Conservation (phyloP, 148 eudicot genomes). For the Limonium bicolor region DNA sequence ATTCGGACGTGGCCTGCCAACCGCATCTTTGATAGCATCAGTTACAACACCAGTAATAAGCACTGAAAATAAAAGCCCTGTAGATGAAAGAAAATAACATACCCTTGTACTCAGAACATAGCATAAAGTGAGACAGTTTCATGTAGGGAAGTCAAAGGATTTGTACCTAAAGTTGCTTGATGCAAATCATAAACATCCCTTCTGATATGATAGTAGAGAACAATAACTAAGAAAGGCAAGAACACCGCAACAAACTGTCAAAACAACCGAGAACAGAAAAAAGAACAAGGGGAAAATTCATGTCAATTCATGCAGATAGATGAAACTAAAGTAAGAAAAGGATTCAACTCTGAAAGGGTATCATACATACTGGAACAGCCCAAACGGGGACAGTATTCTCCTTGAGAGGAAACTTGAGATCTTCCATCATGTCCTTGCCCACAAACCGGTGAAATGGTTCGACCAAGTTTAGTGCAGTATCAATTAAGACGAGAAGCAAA, state of each 20-base stretch:
- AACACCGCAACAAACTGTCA: slow-evolving; percentile 16
- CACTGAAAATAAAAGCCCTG: slow-evolving; percentile 26
- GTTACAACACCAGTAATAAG: slow-evolving; percentile 25
- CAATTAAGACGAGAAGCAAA: slow-evolving; percentile 32
- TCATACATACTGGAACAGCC: slow-evolving; percentile 54
- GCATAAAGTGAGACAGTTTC: neutral
- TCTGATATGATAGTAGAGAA: slow-evolving; percentile 8
- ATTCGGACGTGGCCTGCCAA: slow-evolving; percentile 31
- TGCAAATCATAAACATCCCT: slow-evolving; percentile 31
- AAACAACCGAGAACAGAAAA: neutral
- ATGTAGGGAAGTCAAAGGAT: neutral
- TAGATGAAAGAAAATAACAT: neutral
- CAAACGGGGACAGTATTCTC: slow-evolving; percentile 46
- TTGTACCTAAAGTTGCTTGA: slow-evolving; percentile 17
- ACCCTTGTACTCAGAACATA: no score
- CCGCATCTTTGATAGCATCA: slow-evolving; percentile 32
- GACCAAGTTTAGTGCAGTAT: slow-evolving; percentile 19
- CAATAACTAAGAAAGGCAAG: slow-evolving; percentile 14
- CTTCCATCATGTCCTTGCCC: slow-evolving; percentile 65
- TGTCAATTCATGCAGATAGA: neutral
- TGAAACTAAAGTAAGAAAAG: no score
- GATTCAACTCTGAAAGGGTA: no score
- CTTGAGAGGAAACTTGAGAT: slow-evolving; percentile 48
- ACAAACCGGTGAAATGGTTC: slow-evolving; percentile 63
- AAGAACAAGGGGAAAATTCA: neutral